Base-by-base conservation (phyloP, 768 basidiomycete genomes). In the Tricholoma bakamatsutake region DNA sequence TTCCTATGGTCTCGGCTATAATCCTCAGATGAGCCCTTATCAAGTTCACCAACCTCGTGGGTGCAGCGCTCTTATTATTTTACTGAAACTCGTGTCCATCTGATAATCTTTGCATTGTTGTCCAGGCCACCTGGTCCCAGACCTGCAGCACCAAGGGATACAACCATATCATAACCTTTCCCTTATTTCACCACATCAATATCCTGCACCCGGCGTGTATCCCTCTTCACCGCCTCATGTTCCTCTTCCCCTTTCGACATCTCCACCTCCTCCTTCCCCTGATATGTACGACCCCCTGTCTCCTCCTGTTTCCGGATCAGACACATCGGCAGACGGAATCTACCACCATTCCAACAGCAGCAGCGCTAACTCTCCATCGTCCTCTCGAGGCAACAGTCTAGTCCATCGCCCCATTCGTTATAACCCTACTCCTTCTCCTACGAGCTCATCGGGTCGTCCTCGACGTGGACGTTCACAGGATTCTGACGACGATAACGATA, bases 231-330 rank as follows among this genome's bases (percentile, higher is more conserved):
- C 81, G 76, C 87, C 84, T 79, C 86, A 87, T 86, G 85, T 80
- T 67, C 64, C 72, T 67, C 76, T 86, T 76, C 81, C 78, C 56
- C 72, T 85, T 69, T 74, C 82, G 72, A 75, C 78, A 65, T 83
- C 89, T 63, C 87, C 90, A 67, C 85, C 89, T 67, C 84, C 84
- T 64, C 81, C 85, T 62, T 86, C 86, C 60, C 82, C 87, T 71
- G 81, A 85, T 75, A 81, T 88, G 74, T 90, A 91, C 72, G 88
- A 88, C 75, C 85, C 89, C 69, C 76, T 90, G 64, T 90, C 88
- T 55, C 90, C 90, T 69, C 88, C 87, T 74, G 78, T 90, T 68
- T 91, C 89, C 77, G 89, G 89, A 75, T 91, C 90, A 75, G 90
- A 92, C 74, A 88, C 88, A 69, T 91, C 90, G 67, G 87, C 79